Base-by-base conservation (phyloP, 257 asterid species). In the Przewalskia tangutica region DNA sequence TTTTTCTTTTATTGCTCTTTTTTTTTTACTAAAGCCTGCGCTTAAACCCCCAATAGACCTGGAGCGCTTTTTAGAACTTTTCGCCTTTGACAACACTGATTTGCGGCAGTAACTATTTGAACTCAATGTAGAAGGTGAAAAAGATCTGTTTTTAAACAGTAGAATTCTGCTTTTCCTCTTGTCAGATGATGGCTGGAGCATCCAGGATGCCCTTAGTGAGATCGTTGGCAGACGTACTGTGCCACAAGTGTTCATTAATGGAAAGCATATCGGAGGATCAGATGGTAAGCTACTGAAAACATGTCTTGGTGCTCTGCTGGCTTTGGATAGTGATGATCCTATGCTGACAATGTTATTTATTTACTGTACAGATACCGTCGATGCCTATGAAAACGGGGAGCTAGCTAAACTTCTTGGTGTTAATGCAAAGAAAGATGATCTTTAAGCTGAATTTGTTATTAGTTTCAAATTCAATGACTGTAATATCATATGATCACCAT, bases 211-310 rank as follows among this genome's bases (percentile, higher is more conserved):
- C 56, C 53, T 95, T 85, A 83, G 95, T 80, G 87, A 89, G 79
- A 85, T 88, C 3, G 92, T 91, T 4, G 97, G 97, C 23, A 88
- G 97, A 82, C 89, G 93, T 82, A 95, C 99, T 0, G 97, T 95
- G 32, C 99, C 98, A 5, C 99, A 94, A 84, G 97, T 95, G 83
- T 95, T 94, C 87, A 89, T 95, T 11, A 86, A 92, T 2, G 98
- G 99, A 76, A 91, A 94, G 83, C 97, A 91, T 82, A 80, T 95
- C n/a, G 99, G 99, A 83, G 99, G 98, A 85, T 93, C 97, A 5
- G 99, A 95, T 91, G 99, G 99, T 94, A 94, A 34, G 16, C 14
- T 40, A 14, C 76, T n/a, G 38, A 23, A 59, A 58, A 7, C 82
- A 23, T 9, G 11, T 46, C 42, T 50, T 11, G 4, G 44, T 18